Evolutionary conservation across 192 early-diverging fungal genomes (phyloP).

Genomic region (Cetraspora pellucida): DNA sequence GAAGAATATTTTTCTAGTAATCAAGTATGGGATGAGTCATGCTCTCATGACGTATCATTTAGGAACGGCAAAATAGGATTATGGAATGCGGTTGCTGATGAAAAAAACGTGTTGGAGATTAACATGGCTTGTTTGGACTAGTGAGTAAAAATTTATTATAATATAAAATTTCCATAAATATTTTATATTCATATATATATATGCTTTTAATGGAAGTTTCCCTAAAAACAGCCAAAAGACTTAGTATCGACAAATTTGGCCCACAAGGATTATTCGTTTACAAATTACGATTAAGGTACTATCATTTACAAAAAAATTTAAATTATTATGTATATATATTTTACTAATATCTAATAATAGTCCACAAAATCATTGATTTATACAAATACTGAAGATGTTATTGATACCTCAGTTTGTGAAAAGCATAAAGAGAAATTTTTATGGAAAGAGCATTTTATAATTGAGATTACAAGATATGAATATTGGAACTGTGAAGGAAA

Average conservation of each 20-base stretch:
- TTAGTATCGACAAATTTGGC: slow-evolving; percentile 34
- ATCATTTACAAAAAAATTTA: neutral
- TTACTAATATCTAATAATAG: slow-evolving; percentile 3
- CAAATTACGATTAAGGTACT: slow-evolving; percentile 34
- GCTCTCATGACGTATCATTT: slow-evolving; percentile 30
- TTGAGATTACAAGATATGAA: slow-evolving; percentile 48
- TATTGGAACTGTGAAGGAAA: slow-evolving; percentile 36
- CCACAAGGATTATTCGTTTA: slow-evolving; percentile 43
- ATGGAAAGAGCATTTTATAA: slow-evolving; percentile 42
- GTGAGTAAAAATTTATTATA: slow-evolving; percentile 21
- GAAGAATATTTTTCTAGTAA: slow-evolving; percentile 33
- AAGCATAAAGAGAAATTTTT: slow-evolving; percentile 45
- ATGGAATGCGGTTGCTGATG: slow-evolving; percentile 45
- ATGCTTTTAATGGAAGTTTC: slow-evolving; percentile 37
- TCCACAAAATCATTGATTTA: slow-evolving; percentile 37
- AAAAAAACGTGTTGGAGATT: slow-evolving; percentile 34
- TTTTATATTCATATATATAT: neutral
- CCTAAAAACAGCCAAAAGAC: slow-evolving; percentile 37
- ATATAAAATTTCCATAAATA: neutral
- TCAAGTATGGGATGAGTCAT: slow-evolving; percentile 12
- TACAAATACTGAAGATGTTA: slow-evolving; percentile 34
- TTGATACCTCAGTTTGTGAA: slow-evolving; percentile 35
- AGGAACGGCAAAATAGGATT: slow-evolving; percentile 37
- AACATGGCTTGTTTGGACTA: slow-evolving; percentile 40
- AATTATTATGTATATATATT: neutral